phyloP scores from a whole-genome alignment of 2,329 filamentous ascomycete species.

The Intubia oerlemansii region DNA sequence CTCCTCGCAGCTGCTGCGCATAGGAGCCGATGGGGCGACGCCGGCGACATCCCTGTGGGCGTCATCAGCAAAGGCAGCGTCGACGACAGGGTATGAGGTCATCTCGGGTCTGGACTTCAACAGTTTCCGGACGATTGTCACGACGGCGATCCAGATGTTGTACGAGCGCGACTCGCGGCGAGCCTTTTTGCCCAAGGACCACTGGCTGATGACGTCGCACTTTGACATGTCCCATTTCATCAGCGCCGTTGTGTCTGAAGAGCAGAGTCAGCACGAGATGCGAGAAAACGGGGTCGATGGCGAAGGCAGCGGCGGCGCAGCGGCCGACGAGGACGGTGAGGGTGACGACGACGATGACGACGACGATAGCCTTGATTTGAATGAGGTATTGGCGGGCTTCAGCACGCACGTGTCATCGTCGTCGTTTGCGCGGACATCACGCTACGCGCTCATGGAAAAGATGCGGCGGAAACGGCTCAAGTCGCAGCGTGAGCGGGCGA shows the following conservation, averaged over 20 bases:
- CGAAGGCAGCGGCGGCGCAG: slow-evolving; percentile 18
- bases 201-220: slow-evolving; percentile 82
- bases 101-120: slow-evolving; percentile 54
- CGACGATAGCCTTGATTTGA: slow-evolving; percentile 5
- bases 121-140: slow-evolving; percentile 61
- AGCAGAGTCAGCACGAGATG: slow-evolving; percentile 54
- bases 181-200: slow-evolving; percentile 58
- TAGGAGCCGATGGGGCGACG: neutral
- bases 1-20: slow-evolving; percentile 34
- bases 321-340: slow-evolving; percentile 14
- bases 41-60: too few species aligned
- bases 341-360: neutral
- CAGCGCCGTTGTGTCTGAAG: slow-evolving; percentile 66
- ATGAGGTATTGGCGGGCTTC: too few species aligned
- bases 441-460: slow-evolving; percentile 41
- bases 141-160: slow-evolving; percentile 62
- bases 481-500: slow-evolving; percentile 44
- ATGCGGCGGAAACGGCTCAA: slow-evolving; percentile 43
- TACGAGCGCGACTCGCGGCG: slow-evolving; percentile 87
- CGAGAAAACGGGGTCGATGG: slow-evolving; percentile 39
- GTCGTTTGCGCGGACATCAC: slow-evolving; percentile 36
- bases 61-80: too few species aligned
- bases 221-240: slow-evolving; percentile 86
- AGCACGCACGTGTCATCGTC: slow-evolving; percentile 14
- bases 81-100: slow-evolving; percentile 13